A percentile compares a stretch with the other conserved stretches of the same genome.
These are phyloP conservation scores for Linnemannia elongata DNA, from an alignment of 192 early-diverging fungal species.

Conservation along the genomic window DNA sequence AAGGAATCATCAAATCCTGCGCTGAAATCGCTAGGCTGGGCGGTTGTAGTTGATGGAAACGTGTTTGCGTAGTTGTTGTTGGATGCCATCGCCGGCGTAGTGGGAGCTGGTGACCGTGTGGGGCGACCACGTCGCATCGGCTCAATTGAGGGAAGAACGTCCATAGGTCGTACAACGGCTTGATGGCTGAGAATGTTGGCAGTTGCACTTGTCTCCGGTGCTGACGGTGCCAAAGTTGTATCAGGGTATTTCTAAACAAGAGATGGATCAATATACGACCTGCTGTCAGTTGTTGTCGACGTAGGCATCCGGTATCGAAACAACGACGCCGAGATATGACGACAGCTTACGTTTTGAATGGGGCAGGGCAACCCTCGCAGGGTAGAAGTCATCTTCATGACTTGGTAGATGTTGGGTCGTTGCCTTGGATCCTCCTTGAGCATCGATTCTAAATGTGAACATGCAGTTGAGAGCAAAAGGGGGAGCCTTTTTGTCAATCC, in stretches of 20 bases:
- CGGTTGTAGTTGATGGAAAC: neutral
- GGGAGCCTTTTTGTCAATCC: neutral
- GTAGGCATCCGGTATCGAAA: neutral
- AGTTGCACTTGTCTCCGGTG: constrained; percentile 43
- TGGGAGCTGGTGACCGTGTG: constrained; percentile 49
- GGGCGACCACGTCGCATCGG: constrained; percentile 96
- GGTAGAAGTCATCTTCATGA: constrained; percentile 74
- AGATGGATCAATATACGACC: neutral
- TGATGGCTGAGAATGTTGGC: constrained; percentile 50
- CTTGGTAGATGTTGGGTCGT: constrained; percentile 86
- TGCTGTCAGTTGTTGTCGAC: neutral
- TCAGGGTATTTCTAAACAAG: constrained; percentile 53
- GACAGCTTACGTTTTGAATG: constrained; percentile 69
- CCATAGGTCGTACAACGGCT: constrained; percentile 45
- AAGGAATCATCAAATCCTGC: constrained; percentile 55
- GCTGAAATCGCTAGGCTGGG: constrained; percentile 11
- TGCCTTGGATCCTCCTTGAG: constrained; percentile 81
- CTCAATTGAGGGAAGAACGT: constrained; percentile 67
- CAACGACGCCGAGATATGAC: neutral
- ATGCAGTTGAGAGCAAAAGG: neutral
- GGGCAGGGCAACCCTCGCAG: constrained; percentile 74
- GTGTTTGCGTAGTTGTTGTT: neutral
- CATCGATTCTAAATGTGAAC: constrained; percentile 65
- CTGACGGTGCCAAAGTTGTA: constrained; percentile 5
- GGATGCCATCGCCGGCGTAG: neutral